A percentile compares a stretch with the other conserved stretches of the same genome.
Evolutionary conservation across 73 alveolate genomes (phyloP).

Genomic region (Paramecium bursaria): DNA sequence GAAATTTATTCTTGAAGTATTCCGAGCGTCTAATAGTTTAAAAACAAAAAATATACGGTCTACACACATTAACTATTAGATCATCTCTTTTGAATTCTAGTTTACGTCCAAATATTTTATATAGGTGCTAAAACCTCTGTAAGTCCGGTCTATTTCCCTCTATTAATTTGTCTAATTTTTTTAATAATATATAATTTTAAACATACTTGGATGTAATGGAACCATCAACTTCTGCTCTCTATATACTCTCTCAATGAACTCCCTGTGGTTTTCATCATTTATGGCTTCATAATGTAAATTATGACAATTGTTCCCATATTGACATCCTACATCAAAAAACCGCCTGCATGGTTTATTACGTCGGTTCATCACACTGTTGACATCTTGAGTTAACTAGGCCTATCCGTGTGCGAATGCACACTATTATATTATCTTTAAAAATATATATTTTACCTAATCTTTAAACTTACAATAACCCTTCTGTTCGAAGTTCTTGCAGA

Average conservation of each 20-base stretch:
- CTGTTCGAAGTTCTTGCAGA: slow-evolving; percentile 30
- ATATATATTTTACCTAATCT: slow-evolving; percentile 48
- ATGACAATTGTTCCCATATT: slow-evolving; percentile 44
- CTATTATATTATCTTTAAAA: slow-evolving; percentile 24
- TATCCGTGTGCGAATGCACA: slow-evolving; percentile 30
- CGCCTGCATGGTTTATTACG: slow-evolving; percentile 41
- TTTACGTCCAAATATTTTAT: slow-evolving; percentile 52
- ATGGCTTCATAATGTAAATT: slow-evolving; percentile 20
- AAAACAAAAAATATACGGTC: too few species aligned
- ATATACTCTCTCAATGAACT: slow-evolving; percentile 18
- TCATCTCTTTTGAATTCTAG: slow-evolving; percentile 45
- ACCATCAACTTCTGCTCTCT: slow-evolving; percentile 48
- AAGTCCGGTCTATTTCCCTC: slow-evolving; percentile 1
- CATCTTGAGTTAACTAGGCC: neutral
- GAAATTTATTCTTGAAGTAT: too few species aligned
- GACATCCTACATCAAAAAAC: slow-evolving; percentile 39
- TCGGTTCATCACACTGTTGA: neutral
- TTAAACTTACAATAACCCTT: slow-evolving; percentile 33
- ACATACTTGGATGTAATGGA: slow-evolving; percentile 60
- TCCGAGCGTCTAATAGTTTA: too few species aligned
- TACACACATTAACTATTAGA: slow-evolving; percentile 24
- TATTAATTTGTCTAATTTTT: slow-evolving; percentile 1
- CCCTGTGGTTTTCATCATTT: slow-evolving; percentile 13
- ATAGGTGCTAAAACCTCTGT: slow-evolving; percentile 44
- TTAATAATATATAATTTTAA: too few species aligned